A percentile compares a stretch with the other conserved stretches of the same genome.
These are phyloP conservation scores for Solanum pimpinellifolium DNA, from an alignment of 257 asterid genomes.

Conservation along the genomic window DNA sequence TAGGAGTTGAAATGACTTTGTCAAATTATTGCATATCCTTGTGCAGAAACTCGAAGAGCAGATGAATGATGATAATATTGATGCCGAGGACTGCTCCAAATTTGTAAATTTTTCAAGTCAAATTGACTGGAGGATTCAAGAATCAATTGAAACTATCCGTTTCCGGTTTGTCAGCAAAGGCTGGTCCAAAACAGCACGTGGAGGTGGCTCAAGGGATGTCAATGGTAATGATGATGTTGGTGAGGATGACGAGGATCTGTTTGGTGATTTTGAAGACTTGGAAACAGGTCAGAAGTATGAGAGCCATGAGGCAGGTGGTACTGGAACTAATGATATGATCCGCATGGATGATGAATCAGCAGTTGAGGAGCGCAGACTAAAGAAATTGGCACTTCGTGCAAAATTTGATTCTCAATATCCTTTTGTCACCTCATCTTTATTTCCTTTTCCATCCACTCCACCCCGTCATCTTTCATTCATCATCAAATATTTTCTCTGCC, in stretches of 20 bases:
- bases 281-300: conserved; percentile 80
- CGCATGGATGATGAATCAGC: conserved; percentile 31
- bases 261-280: conserved; percentile 91
- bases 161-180: conserved; percentile 86
- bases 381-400: conserved; percentile 88
- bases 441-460: not conserved
- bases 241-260: conserved; percentile 33
- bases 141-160: conserved; percentile 47
- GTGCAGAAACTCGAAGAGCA: conserved; percentile 52
- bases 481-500: not conserved
- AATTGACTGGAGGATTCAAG: conserved; percentile 48
- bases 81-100: conserved; percentile 77
- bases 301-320: conserved; percentile 18
- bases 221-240: conserved; percentile 20
- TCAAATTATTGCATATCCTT: not conserved
- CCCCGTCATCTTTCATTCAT: not conserved
- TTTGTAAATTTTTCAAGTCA: conserved; percentile 23
- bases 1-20: not conserved
- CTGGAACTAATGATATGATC: conserved; percentile 5
- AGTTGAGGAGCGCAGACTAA: conserved; percentile 67
- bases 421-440: conserved; percentile 10
- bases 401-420: conserved; percentile 93
- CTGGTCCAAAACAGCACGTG: conserved; percentile 72
- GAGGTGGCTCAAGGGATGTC: conserved; percentile 38
- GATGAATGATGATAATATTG: conserved; percentile 26